These are phyloP conservation scores for Pythium sp. DNA, from an alignment of 352 stramenopile genomes.

Conservation along the genomic window DNA sequence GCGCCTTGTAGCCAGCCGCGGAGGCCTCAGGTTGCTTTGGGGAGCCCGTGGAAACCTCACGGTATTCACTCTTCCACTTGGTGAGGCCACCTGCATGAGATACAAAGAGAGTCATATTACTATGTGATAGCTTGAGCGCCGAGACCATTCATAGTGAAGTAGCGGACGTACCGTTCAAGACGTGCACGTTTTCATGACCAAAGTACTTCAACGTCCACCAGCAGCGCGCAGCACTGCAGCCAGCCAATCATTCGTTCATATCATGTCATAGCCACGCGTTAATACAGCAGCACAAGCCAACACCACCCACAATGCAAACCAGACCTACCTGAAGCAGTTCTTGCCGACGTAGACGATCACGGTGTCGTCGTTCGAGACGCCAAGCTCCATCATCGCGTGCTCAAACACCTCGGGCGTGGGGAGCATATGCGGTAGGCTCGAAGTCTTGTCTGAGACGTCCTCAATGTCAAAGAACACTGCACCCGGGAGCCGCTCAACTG, in stretches of 20 bases:
- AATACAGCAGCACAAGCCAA: neutral
- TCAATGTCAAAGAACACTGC: conserved; percentile 93
- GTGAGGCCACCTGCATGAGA: conserved; percentile 40
- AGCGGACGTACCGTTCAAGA: conserved; percentile 69
- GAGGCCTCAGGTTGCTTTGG: conserved; percentile 24
- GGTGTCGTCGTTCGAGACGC: conserved; percentile 65
- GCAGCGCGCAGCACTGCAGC: conserved; percentile 57
- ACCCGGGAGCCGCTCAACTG: conserved; percentile 59
- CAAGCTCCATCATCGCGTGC: conserved; percentile 56
- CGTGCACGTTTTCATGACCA: conserved; percentile 82
- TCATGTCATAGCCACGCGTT: neutral
- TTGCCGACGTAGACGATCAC: conserved; percentile 82
- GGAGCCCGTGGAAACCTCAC: conserved; percentile 34
- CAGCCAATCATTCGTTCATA: neutral
- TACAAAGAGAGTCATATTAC: neutral
- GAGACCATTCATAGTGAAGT: no score
- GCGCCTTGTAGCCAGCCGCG: conserved; percentile 38
- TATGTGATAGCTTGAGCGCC: neutral
- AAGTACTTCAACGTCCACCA: conserved; percentile 92
- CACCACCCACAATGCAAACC: neutral
- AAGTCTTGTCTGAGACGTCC: conserved; percentile 65
- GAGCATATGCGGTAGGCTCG: conserved; percentile 85
- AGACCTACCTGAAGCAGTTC: conserved; percentile 75
- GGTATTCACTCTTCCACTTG: conserved; percentile 71
- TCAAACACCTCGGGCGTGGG: conserved; percentile 64